Conservation (phyloP, 306 rosid species). For the Sicyos edulis region DNA sequence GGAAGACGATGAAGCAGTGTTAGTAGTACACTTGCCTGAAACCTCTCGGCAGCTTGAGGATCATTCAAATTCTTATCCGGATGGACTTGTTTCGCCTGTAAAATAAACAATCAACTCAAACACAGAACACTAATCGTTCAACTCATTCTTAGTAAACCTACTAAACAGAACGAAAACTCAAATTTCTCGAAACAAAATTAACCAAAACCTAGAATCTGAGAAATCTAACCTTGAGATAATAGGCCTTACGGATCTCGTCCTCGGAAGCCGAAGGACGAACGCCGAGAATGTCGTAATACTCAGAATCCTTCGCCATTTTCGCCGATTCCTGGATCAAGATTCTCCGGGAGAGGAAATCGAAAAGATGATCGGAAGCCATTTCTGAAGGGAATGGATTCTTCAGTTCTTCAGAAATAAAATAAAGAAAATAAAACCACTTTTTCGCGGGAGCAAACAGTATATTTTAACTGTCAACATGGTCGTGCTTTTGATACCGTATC, state of each 20-base stretch:
- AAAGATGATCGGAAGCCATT: not conserved
- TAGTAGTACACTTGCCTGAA: conserved; percentile 39
- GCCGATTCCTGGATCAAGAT: not conserved
- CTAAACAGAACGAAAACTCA: not conserved
- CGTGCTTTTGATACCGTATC: no score
- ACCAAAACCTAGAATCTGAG: not conserved
- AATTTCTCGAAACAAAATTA: not conserved
- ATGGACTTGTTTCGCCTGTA: conserved; percentile 91
- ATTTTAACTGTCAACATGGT: no score
- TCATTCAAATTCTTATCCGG: conserved; percentile 46
- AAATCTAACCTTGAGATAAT: conserved; percentile 42
- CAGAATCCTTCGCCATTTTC: conserved; percentile 68
- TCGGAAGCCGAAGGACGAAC: conserved; percentile 64
- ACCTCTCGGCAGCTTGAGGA: conserved; percentile 55
- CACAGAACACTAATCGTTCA: not conserved
- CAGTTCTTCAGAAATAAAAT: conserved; percentile 50
- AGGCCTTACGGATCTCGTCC: conserved; percentile 50
- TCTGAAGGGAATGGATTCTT: not conserved
- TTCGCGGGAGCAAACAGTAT: conserved; percentile 64
- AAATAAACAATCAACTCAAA: not conserved
- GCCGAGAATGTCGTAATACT: conserved; percentile 62
- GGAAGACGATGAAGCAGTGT: conserved; percentile 1
- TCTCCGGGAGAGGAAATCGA: not conserved
- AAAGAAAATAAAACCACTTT: conserved; percentile 35
- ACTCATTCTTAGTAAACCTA: no score